Base-by-base conservation (phyloP, 108 stramenopile genomes). In the Skeletonema potamos region DNA sequence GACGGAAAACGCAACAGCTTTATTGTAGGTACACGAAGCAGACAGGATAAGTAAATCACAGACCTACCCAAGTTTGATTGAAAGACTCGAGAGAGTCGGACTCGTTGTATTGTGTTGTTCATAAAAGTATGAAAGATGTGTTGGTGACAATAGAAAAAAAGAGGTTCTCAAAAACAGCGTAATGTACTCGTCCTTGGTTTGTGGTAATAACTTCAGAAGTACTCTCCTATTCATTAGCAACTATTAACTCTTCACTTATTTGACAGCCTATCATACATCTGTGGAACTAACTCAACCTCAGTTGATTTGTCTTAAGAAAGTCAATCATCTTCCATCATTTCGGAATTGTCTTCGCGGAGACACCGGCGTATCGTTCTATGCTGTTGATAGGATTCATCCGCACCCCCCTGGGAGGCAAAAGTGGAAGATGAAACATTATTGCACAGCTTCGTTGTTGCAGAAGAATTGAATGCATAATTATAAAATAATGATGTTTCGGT, bases 251-350 rank as follows among this genome's bases (percentile, higher is more conserved):
- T 51, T 22, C 22, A 51, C 22, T 51, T 18, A 8, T 51, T 22
- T 8, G 5, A 17, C 48, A 51, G 9, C 22, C 22, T 9, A 24
- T 51, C 22, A 22, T 51, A 51, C 48, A 51, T 22, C 22, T 17
- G 48, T 51, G 6, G 22, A 9, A 18, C 48, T 51, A 22, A 41
- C 9, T n/a, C 39, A n/a, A 41, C 15, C 48, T 22, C 48, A 22
- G 48, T 8, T 51, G 22, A 51, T 51, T 51, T 51, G 48, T 6
- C 22, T 34, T 6, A 28, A 3, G 11, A 43, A 29, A 12, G 36
- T 54, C 61, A 72, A 37, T 33, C 41, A 61, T 76, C 67, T 37
- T 78, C 77, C 77, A 78, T 78, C 77, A 78, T 78, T 54, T 78
- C 77, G 55, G 66, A 78, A 60, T 70, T 78, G 13, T 71, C 70